These are phyloP conservation scores for Pichia sp. DNA, from an alignment of 1,139 yeast species.

Conservation along the genomic window DNA sequence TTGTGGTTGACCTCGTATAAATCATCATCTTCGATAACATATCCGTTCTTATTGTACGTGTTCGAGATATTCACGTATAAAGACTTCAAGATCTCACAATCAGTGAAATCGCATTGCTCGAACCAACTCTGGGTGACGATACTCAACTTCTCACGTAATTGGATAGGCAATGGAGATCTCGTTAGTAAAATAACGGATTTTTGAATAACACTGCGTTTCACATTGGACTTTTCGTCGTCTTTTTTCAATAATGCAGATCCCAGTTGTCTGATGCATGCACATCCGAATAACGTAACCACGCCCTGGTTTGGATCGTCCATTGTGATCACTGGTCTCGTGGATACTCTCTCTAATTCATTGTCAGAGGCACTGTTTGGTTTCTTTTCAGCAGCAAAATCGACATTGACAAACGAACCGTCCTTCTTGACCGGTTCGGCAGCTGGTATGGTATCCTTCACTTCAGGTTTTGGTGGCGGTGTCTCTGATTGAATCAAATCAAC, in stretches of 20 bases:
- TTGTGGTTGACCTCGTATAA: slow-evolving; percentile 23
- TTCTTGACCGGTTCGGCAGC: not conserved
- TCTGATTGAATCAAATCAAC: slow-evolving; percentile 22
- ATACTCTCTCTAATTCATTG: slow-evolving; percentile 25
- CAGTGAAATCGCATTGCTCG: slow-evolving; percentile 73
- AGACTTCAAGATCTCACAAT: slow-evolving; percentile 63
- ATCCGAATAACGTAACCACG: slow-evolving; percentile 81
- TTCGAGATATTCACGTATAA: slow-evolving; percentile 70
- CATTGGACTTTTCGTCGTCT: slow-evolving; percentile 43
- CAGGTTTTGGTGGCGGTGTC: not conserved
- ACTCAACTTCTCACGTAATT: slow-evolving; percentile 84
- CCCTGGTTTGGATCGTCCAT: slow-evolving; percentile 21
- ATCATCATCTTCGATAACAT: slow-evolving; percentile 31
- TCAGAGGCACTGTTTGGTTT: not conserved
- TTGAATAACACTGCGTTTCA: slow-evolving; percentile 84
- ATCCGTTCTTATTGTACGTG: slow-evolving; percentile 37
- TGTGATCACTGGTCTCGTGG: slow-evolving; percentile 3
- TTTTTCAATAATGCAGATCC: slow-evolving; percentile 53
- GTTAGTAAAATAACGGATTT: slow-evolving; percentile 84
- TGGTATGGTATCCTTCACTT: not conserved
- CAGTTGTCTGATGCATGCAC: slow-evolving; percentile 89
- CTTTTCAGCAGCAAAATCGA: slow-evolving; percentile 23
- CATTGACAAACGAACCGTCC: slow-evolving; percentile 7
- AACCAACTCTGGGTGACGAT: slow-evolving; percentile 88
- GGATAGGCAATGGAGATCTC: slow-evolving; percentile 83